Evolutionary conservation across 768 basidiomycete genomes (phyloP), one percentile per base, ranked within the genome.

Genomic region (Symmetrospora coprosmae): DNA sequence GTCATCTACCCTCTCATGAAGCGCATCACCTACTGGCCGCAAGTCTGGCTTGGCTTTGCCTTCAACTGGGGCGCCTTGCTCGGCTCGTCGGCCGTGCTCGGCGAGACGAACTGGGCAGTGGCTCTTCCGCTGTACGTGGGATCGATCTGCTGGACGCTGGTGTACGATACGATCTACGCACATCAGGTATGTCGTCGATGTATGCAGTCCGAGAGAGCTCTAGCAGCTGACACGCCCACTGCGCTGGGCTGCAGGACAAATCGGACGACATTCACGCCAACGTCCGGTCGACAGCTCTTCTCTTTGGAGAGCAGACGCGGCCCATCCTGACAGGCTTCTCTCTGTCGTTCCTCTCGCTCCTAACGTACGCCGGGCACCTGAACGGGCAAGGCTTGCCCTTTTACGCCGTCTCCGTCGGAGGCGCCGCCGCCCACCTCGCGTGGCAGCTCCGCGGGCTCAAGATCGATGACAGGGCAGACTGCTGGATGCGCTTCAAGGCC

Each of bases 1-100:
- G 80, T 80, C 5, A 70, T 88, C 45, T 99, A 99, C 73, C 94
- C 94, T 0, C 76, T 92, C 65, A 97, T 99, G 94, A 99, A 99
- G 72, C 80, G 94, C 14, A 74, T 94, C 38, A 99, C 94, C 0
- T 77, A 96, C 71, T 99, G 92, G 87, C 94, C 94, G 1, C 94
- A 99, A 70, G 83, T 86, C 38, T 84, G 94, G 28, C 82, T 99
- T 21, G 92, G 91, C 9, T 78, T 97, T 45, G 83, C 91, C 0
- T 99, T 91, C 73, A 97, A 96, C 73, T 99, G 92, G 92, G 94
- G 94, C 17, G 82, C 88, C 1, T 73, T 99, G 1, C 80, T 97
- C 17, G 94, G 94, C 23, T 96, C 91, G 86, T 91, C 94, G 2
- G 91, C 94, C 2, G 82, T 97, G 3, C 80, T 84, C 1, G 88